Evolutionary conservation across 2,329 filamentous ascomycete genomes (phyloP).

Genomic region (Drechslera avenae): DNA sequence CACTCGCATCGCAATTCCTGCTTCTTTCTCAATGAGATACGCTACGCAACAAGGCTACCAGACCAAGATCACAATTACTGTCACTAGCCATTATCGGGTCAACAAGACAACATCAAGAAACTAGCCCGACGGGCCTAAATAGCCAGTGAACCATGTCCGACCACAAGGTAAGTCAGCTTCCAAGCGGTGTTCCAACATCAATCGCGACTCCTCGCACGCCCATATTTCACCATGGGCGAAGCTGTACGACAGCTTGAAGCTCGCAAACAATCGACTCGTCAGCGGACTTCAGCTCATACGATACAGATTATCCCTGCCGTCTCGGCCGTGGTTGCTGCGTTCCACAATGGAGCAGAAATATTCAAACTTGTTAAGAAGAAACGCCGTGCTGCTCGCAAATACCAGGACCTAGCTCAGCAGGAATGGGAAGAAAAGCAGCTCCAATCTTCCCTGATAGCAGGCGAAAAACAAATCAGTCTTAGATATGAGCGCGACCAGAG

Average conservation of each 20-base stretch:
- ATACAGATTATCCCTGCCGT: conserved; percentile 49
- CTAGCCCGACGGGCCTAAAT: neutral
- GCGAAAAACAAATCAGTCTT: conserved; percentile 43
- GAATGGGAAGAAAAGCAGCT: conserved; percentile 47
- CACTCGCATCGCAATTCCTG: too few relatives aligned
- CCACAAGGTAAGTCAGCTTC: conserved; percentile 31
- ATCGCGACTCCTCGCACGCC: neutral
- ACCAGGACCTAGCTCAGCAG: conserved; percentile 28
- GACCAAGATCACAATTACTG: conserved; percentile 4
- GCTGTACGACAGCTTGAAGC: neutral
- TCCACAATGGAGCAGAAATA: conserved; percentile 50
- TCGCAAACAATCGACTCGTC: neutral
- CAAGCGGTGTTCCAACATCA: too few relatives aligned
- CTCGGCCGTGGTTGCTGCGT: conserved; percentile 51
- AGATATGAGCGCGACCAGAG: conserved; percentile 42
- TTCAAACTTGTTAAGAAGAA: conserved; percentile 45
- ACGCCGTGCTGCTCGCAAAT: conserved; percentile 34
- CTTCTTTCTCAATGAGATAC: neutral
- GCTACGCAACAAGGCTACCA: neutral
- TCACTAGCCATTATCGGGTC: neutral
- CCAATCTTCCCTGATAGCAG: conserved; percentile 46
- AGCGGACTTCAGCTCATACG: neutral
- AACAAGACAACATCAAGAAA: neutral
- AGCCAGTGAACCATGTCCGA: conserved; percentile 28
- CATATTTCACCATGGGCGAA: neutral